Evolutionary conservation across 2,329 filamentous ascomycete genomes (phyloP).

Genomic region (Magnaporthiopsis rhizophila): DNA sequence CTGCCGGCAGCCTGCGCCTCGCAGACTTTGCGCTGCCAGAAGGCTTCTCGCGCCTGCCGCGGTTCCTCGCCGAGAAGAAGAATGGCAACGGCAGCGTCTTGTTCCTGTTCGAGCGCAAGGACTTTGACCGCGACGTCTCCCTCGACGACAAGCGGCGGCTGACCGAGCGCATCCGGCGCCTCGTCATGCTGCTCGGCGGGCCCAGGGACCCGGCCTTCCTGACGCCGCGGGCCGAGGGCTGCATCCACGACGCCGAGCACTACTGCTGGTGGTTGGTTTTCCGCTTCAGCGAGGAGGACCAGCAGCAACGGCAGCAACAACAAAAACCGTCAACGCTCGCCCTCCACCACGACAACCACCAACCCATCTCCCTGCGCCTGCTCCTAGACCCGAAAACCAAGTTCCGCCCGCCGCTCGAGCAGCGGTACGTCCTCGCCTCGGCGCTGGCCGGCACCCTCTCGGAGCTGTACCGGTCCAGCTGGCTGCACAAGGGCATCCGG

Average conservation of each 20-base stretch:
- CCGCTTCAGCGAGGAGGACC: constrained; percentile 4
- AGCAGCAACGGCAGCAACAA: background rate
- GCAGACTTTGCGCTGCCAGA: background rate
- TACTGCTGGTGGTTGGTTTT: constrained; percentile 14
- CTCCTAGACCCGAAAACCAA: constrained; percentile 8
- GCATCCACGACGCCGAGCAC: constrained; percentile 10
- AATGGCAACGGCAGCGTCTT: too few species aligned
- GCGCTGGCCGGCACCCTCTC: constrained; percentile 43
- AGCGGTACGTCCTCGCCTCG: constrained; percentile 11
- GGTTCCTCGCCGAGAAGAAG: constrained; percentile 2
- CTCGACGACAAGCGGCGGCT: constrained; percentile 9
- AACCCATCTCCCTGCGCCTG: constrained; percentile 9
- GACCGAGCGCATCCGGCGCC: constrained; percentile 10
- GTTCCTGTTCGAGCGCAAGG: constrained; percentile 12
- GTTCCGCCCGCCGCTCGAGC: constrained; percentile 11
- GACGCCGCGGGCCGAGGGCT: constrained; percentile 10
- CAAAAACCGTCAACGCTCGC: background rate
- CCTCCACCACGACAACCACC: background rate
- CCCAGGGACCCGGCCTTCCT: constrained; percentile 10
- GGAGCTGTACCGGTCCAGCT: constrained; percentile 47
- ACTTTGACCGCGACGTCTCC: constrained; percentile 9
- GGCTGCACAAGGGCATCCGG: constrained; percentile 51
- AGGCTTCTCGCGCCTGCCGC: background rate
- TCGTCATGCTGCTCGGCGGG: constrained; percentile 11
- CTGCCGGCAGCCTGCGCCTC: background rate